phyloP scores from a whole-genome alignment of 116 monocot genomes.

The Cymodocea nodosa region DNA sequence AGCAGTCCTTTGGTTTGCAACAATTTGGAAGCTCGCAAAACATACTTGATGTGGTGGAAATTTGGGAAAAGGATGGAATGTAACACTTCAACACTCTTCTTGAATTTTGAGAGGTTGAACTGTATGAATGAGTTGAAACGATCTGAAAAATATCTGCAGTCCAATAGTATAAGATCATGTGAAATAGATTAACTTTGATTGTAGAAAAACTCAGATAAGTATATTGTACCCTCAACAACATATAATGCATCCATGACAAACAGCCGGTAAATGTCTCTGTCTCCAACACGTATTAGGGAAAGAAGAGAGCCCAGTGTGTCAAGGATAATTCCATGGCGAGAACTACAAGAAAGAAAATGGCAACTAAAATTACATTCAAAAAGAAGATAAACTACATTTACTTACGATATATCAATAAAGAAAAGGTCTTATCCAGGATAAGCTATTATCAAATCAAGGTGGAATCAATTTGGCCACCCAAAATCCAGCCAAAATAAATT shows the following conservation, averaged over 20 bases:
- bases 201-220: not conserved
- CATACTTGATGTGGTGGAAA: constrained; percentile 23
- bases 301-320: constrained; percentile 66
- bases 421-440: too few species aligned
- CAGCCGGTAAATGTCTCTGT: constrained; percentile 60
- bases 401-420: too few species aligned
- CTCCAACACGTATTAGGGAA: constrained; percentile 63
- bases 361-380: not conserved
- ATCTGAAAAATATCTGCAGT: constrained; percentile 53
- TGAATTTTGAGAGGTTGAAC: constrained; percentile 10
- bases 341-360: constrained; percentile 20
- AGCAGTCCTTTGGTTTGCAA: constrained; percentile 38
- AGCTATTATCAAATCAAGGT: too few species aligned
- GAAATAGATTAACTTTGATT: not conserved
- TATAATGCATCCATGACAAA: constrained; percentile 73
- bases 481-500: too few species aligned
- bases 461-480: too few species aligned
- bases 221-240: constrained; percentile 46
- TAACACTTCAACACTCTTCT: constrained; percentile 55
- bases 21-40: constrained; percentile 63
- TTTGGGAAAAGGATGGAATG: constrained; percentile 37
- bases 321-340: constrained; percentile 60
- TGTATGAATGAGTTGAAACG: constrained; percentile 17
- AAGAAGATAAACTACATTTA: not conserved
- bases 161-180: not conserved